Percentiles rank a stretch among this genome's conserved stretches.
Conservation (phyloP, 805 yeast species). For the Saccharomycopsis sp. region DNA sequence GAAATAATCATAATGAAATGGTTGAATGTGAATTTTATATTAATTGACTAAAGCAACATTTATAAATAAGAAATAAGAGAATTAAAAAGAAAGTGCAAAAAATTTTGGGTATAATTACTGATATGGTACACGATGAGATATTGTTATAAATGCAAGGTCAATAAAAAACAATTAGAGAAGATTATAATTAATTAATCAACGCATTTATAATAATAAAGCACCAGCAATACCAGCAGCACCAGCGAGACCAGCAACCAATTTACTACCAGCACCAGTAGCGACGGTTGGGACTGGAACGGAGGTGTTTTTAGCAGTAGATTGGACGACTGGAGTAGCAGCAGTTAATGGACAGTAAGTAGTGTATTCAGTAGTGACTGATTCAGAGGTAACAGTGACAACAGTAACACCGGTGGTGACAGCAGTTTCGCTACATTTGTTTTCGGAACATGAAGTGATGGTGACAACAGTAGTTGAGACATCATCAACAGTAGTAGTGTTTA, state of each 20-base stretch:
- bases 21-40: no score
- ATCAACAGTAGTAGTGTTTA: constrained; percentile 18
- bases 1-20: no score
- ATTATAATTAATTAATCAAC: background rate
- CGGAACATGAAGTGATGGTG: constrained; percentile 25
- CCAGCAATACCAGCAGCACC: constrained; percentile 15
- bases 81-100: constrained; percentile 1
- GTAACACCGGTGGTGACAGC: constrained; percentile 27
- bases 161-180: background rate
- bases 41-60: no score
- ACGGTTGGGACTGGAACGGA: background rate
- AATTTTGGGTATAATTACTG: background rate
- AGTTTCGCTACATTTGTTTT: constrained; percentile 22
- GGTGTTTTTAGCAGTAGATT: background rate
- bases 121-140: background rate
- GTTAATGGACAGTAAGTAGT: constrained; percentile 28
- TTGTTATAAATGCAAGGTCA: constrained; percentile 2
- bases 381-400: constrained; percentile 24
- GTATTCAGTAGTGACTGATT: constrained; percentile 24
- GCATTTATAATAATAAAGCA: constrained; percentile 8
- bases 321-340: constrained; percentile 3
- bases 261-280: constrained; percentile 15
- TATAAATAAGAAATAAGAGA: no score
- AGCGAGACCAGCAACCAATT: constrained; percentile 12
- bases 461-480: constrained; percentile 26